Percentiles rank a stretch among this genome's conserved stretches.
Evolutionary conservation across 345 rosid genomes (phyloP).

Genomic region (Turnera subulata): DNA sequence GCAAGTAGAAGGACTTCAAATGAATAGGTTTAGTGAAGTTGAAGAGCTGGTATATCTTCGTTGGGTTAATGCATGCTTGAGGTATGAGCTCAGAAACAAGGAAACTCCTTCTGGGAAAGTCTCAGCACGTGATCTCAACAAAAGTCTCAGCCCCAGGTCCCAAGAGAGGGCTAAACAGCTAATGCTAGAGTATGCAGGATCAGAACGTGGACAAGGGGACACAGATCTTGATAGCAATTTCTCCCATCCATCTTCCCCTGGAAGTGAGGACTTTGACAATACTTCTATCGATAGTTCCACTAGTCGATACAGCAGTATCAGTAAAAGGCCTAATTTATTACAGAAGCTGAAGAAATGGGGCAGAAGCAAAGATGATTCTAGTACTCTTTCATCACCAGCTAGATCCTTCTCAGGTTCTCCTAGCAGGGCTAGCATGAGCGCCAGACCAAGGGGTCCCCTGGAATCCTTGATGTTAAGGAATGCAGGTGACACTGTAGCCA

Average conservation of each 20-base stretch:
- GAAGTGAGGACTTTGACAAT: constrained; percentile 88
- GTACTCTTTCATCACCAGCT: constrained; percentile 63
- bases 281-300: constrained; percentile 77
- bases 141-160: constrained; percentile 80
- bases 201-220: constrained; percentile 93
- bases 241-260: constrained; percentile 91
- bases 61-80: constrained; percentile 97
- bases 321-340: constrained; percentile 69
- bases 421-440: constrained; percentile 61
- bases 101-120: constrained; percentile 78
- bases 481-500: constrained; percentile 71
- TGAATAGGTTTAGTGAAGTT: constrained; percentile 95
- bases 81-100: constrained; percentile 88
- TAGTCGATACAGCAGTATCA: constrained; percentile 67
- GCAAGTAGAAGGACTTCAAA: constrained; percentile 99
- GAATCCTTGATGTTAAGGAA: constrained; percentile 88
- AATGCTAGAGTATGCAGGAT: constrained; percentile 87
- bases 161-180: constrained; percentile 80
- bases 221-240: constrained; percentile 83
- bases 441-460: constrained; percentile 70
- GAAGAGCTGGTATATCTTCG: constrained; percentile 98
- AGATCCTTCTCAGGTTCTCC: constrained; percentile 78
- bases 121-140: constrained; percentile 92
- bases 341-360: constrained; percentile 94
- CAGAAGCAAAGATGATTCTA: constrained; percentile 75